Conservation (phyloP, 805 yeast species). For the Ogataea sp. region DNA sequence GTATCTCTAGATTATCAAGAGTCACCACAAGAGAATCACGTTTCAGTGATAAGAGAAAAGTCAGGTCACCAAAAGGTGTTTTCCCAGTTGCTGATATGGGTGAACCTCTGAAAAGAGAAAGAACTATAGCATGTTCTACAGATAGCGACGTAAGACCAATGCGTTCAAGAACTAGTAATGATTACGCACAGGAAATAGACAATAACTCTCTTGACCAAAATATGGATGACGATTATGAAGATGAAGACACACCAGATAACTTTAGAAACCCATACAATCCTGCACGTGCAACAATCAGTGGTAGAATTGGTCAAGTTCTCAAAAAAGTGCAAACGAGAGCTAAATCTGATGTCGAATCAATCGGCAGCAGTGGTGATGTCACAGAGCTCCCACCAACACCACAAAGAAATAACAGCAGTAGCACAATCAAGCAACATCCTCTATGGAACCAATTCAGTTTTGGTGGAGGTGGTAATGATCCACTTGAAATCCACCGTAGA, state of each 20-base stretch:
- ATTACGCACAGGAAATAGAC: no score
- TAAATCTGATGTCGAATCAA: constrained; percentile 16
- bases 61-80: constrained; percentile 64
- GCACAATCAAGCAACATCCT: constrained; percentile 7
- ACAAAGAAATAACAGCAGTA: neutral
- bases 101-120: constrained; percentile 46
- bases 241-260: constrained; percentile 15
- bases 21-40: neutral
- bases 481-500: constrained; percentile 22
- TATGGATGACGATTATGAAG: constrained; percentile 21
- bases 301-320: constrained; percentile 15
- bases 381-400: neutral
- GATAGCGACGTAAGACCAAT: no score
- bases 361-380: neutral
- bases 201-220: no score
- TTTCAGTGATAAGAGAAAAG: neutral
- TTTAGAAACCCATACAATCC: constrained; percentile 22
- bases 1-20: neutral
- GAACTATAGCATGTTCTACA: constrained; percentile 60
- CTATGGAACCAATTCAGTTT: constrained; percentile 20
- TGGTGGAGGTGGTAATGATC: constrained; percentile 22
- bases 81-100: constrained; percentile 82
- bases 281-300: constrained; percentile 16
- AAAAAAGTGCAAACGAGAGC: constrained; percentile 14
- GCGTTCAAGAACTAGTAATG: no score